A percentile compares a stretch with the other conserved stretches of the same genome.
These are phyloP conservation scores for Lindgomyces ingoldianus DNA, from an alignment of 495 filamentous ascomycete species.

Conservation along the genomic window DNA sequence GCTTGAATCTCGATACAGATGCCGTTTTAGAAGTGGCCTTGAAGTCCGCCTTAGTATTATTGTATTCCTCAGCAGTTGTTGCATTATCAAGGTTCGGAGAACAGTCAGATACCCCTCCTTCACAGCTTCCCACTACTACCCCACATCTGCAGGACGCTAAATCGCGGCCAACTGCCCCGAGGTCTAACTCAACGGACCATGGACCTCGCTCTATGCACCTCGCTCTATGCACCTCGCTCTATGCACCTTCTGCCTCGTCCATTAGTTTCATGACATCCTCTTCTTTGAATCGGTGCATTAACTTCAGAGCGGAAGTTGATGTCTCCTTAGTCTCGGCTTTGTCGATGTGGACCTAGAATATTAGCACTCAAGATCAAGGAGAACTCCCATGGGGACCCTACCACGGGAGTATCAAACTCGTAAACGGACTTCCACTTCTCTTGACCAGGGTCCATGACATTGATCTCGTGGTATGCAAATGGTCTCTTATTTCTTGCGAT, in stretches of 20 bases:
- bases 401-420: conserved; percentile 88
- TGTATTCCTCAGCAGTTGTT: conserved; percentile 9
- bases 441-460: conserved; percentile 68
- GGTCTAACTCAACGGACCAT: background rate
- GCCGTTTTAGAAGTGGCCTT: background rate
- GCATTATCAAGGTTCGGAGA: conserved; percentile 23
- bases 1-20: background rate
- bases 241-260: conserved; percentile 54
- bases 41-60: background rate
- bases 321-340: conserved; percentile 49
- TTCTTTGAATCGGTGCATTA: conserved; percentile 81
- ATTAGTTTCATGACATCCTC: conserved; percentile 71
- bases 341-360: conserved; percentile 62
- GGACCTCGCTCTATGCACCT: background rate
- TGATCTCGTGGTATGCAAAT: conserved; percentile 76
- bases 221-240: background rate
- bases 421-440: conserved; percentile 77
- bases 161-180: background rate
- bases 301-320: conserved; percentile 64
- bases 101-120: conserved; percentile 10
- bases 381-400: conserved; percentile 42
- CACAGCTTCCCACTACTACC: too few relatives aligned
- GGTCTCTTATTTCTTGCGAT: conserved; percentile 66
- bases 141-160: conserved; percentile 24
- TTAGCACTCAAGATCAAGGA: conserved; percentile 14